These are phyloP conservation scores for Syncephalis plumigaleata DNA, from an alignment of 371 early-diverging fungal genomes.

Conservation along the genomic window DNA sequence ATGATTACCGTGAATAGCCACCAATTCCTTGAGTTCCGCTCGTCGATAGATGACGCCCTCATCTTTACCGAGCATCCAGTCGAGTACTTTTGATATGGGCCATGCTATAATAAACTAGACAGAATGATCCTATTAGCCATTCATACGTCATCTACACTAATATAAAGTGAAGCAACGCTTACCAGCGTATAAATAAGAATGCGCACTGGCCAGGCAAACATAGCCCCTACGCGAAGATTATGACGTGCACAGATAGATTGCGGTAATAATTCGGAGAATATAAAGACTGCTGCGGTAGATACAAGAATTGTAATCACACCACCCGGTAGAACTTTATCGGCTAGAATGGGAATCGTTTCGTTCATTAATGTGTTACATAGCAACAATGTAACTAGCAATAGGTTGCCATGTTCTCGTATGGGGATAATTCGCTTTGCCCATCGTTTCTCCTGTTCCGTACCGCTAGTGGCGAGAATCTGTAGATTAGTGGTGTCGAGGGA, in stretches of 20 bases:
- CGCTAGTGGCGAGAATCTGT: constrained; percentile 47
- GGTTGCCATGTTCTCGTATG: constrained; percentile 46
- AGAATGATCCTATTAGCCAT: too few species aligned
- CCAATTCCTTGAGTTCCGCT: constrained; percentile 75
- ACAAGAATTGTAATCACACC: constrained; percentile 70
- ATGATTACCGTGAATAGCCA: constrained; percentile 48
- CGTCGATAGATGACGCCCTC: constrained; percentile 68
- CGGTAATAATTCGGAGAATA: constrained; percentile 85
- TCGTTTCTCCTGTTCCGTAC: constrained; percentile 30
- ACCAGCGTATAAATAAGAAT: constrained; percentile 7
- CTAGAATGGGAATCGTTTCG: constrained; percentile 79
- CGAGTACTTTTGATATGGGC: constrained; percentile 58
- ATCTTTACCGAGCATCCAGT: constrained; percentile 57
- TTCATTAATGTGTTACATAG: constrained; percentile 84
- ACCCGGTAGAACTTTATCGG: constrained; percentile 51
- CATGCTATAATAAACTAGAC: constrained; percentile 51
- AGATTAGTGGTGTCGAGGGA: constrained; percentile 48
- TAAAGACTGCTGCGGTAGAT: constrained; percentile 73
- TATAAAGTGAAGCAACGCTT: too few species aligned
- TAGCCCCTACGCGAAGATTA: constrained; percentile 70
- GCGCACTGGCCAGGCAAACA: constrained; percentile 25
- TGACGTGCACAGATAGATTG: constrained; percentile 34
- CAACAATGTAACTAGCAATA: constrained; percentile 71
- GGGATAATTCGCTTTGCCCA: constrained; percentile 45
- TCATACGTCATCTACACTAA: too few species aligned